Evolutionary conservation across 257 asterid species (phyloP).

Genomic region (Eucommia ulmoides): DNA sequence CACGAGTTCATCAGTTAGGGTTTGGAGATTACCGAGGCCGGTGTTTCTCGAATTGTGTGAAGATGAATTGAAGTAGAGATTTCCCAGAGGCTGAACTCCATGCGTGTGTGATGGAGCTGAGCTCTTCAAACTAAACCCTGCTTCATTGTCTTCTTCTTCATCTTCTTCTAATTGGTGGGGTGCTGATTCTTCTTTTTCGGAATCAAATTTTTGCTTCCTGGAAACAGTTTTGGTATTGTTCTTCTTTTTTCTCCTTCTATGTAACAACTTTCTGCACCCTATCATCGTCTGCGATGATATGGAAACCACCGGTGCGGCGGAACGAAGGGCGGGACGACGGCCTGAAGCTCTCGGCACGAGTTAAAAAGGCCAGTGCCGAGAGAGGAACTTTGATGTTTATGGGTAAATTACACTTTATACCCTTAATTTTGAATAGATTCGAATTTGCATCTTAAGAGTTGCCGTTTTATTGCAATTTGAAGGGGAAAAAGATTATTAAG

Average conservation of each 20-base stretch:
- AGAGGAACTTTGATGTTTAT: no score
- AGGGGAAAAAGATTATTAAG: no score
- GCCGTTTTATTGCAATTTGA: no score
- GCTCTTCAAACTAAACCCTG: slow-evolving; percentile 48
- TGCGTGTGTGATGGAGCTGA: slow-evolving; percentile 48
- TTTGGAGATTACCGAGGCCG: slow-evolving; percentile 66
- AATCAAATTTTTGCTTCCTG: slow-evolving; percentile 13
- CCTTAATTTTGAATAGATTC: no score
- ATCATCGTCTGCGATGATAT: slow-evolving; percentile 11
- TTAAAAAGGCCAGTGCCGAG: no score
- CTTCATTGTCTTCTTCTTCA: slow-evolving; percentile 10
- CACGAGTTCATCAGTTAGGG: slow-evolving; percentile 75
- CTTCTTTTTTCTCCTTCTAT: slow-evolving; percentile 14
- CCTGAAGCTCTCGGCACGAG: no score
- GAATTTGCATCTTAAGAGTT: no score
- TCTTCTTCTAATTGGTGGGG: slow-evolving; percentile 12
- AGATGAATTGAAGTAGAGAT: slow-evolving; percentile 56
- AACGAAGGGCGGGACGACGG: no score
- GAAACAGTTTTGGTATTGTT: slow-evolving; percentile 6
- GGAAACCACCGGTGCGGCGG: neutral
- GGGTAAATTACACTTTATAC: no score
- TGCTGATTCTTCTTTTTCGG: slow-evolving; percentile 14
- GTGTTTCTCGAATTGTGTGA: slow-evolving; percentile 52
- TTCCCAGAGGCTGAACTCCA: slow-evolving; percentile 87
- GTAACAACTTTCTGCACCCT: slow-evolving; percentile 25